Evolutionary conservation across 768 basidiomycete species (phyloP), one percentile per base, ranked within the genome.

Genomic region (Suillus fuscotomentosus): DNA sequence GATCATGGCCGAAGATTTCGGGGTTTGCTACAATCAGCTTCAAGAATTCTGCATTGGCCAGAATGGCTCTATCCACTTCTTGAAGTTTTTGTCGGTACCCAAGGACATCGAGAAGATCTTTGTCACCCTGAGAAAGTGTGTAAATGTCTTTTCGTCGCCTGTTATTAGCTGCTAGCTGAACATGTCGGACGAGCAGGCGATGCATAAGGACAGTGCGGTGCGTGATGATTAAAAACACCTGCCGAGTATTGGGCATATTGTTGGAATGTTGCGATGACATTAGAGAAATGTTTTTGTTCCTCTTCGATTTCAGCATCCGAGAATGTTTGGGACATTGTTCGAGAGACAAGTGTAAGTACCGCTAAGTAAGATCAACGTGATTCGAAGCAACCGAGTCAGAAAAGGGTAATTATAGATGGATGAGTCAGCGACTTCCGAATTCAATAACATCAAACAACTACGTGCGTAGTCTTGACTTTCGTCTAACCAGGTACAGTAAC

Each of bases 11-110:
- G 69, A 95, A 96, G 34, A 97, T 93, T 69, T 89, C 88, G 0
- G 94, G 91, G 75, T 91, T 83, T 15, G 85, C 87, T 13, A 93
- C 87, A 67, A 97, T 89, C 66, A 84, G 78, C 4, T 83, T 79
- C 63, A 97, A 73, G 73, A 98, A 95, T 51, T 88, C 80, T 1
- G 92, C 89, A 70, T 97, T 97, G 60, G 80, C 86, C 59, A 86
- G 75, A 68, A 97, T 96, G 10, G 92, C 91, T 9, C 84, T 79
- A 76, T 98, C 95, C 14, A 93, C 89, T 34, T 83, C 86, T 39
- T 88, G 84, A 0, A 98, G 82, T 72, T 94, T 95, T 64, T 86
- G 79, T 68, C 88, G 86, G 75, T 92, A 96, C 7, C 92, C 92
- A 6, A 96, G 73, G 14, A 71, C 68, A 15, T 85, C 82, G 1